Conservation (phyloP, 805 yeast genomes). For the Pichia heedii region DNA sequence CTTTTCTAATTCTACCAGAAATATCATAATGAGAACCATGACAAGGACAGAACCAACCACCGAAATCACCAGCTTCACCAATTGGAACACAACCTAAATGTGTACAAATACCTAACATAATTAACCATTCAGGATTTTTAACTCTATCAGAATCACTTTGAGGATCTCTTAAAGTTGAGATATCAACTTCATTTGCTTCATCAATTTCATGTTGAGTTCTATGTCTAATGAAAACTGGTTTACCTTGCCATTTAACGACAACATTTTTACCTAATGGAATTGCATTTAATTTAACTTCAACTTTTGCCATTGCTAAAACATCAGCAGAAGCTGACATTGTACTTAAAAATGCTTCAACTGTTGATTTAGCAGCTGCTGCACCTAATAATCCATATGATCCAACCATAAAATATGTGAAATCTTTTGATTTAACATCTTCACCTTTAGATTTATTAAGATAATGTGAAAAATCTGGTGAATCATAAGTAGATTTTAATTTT, state of each 20-base stretch:
- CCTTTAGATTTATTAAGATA: constrained; percentile 65
- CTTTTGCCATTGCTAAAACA: constrained; percentile 98
- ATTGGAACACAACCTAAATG: constrained; percentile 99
- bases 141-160: constrained; percentile 90
- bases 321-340: constrained; percentile 98
- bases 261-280: constrained; percentile 98
- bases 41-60: constrained; percentile 99
- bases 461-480: constrained; percentile 83
- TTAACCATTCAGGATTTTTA: constrained; percentile 94
- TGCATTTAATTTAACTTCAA: constrained; percentile 87
- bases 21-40: constrained; percentile 99
- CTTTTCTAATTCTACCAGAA: constrained; percentile 99
- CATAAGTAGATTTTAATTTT: constrained; percentile 63
- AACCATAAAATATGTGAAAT: constrained; percentile 92
- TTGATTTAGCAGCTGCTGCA: constrained; percentile 93
- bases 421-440: constrained; percentile 65
- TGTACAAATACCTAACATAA: constrained; percentile 99
- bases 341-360: constrained; percentile 85
- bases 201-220: constrained; percentile 88
- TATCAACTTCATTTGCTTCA: constrained; percentile 83
- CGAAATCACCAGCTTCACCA: constrained; percentile 99
- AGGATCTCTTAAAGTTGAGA: constrained; percentile 83
- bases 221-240: constrained; percentile 99
- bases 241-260: constrained; percentile 99
- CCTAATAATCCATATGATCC: constrained; percentile 87